Evolutionary conservation across 164 flowering plant species (phyloP).

Genomic region (Chloranthus sessilifolius): DNA sequence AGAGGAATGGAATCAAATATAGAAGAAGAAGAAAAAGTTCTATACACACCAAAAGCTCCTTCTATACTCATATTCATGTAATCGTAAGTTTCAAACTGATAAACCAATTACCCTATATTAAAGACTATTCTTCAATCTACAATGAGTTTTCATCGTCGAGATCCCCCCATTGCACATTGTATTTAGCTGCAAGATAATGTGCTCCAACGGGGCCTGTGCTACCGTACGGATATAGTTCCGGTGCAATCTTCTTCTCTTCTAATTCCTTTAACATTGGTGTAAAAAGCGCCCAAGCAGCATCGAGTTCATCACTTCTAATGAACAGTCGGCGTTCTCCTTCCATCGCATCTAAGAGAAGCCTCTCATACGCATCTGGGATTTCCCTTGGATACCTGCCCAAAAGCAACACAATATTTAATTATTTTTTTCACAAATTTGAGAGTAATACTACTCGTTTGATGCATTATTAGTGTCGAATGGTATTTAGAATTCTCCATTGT

Average conservation of each 20-base stretch:
- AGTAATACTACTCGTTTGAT: no score
- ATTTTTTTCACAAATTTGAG: no score
- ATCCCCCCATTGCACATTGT: conserved; percentile 87
- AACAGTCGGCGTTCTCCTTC: conserved; percentile 82
- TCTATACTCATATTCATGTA: no score
- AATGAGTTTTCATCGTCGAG: conserved; percentile 32
- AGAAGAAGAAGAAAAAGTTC: no score
- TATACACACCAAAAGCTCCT: no score
- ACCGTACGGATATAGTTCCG: conserved; percentile 77
- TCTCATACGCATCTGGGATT: conserved; percentile 84
- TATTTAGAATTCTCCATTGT: no score
- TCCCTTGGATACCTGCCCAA: conserved; percentile 56
- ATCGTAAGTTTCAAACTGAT: no score
- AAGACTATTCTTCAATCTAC: no score
- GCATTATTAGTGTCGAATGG: no score
- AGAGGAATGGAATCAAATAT: no score
- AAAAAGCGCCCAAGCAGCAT: conserved; percentile 89
- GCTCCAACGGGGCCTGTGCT: conserved; percentile 90
- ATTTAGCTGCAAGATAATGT: conserved; percentile 73
- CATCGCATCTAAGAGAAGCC: conserved; percentile 74
- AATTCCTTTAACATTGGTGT: conserved; percentile 75
- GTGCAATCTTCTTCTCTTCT: conserved; percentile 62
- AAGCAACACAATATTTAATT: no score
- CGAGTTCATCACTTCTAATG: conserved; percentile 90
- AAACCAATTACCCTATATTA: no score